These are phyloP conservation scores for Neurospora sp. DNA, from an alignment of 495 filamentous ascomycete species.

Conservation along the genomic window DNA sequence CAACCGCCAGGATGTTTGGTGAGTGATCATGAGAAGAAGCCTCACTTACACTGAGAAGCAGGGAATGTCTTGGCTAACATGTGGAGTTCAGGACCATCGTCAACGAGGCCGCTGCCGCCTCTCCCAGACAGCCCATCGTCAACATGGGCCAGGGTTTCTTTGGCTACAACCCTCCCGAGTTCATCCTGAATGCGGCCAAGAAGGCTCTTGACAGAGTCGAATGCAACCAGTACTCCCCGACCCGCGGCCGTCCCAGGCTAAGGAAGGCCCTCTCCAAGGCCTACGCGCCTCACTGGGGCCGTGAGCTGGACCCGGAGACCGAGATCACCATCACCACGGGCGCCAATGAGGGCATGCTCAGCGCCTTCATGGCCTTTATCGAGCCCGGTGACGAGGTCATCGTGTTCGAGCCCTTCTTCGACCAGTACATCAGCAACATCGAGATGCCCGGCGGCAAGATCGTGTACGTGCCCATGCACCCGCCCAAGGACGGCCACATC, in stretches of 20 bases:
- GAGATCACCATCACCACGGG: conserved; percentile 94
- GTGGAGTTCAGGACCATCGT: conserved; percentile 64
- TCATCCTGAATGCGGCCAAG: conserved; percentile 87
- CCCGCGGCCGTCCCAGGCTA: conserved; percentile 79
- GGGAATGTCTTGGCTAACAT: neutral
- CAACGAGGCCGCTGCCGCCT: conserved; percentile 79
- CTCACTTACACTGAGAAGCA: neutral
- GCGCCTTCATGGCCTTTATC: conserved; percentile 95
- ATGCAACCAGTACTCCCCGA: conserved; percentile 97
- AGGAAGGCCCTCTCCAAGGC: conserved; percentile 85
- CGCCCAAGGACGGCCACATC: conserved; percentile 71
- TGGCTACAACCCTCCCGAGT: conserved; percentile 91
- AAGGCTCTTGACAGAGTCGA: conserved; percentile 83
- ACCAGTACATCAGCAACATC: conserved; percentile 97
- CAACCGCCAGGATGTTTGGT: conserved; percentile 92
- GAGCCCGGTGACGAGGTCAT: conserved; percentile 94
- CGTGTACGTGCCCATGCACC: conserved; percentile 86
- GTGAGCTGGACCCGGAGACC: conserved; percentile 70
- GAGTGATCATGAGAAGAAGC: conserved; percentile 9
- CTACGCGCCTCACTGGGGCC: conserved; percentile 77
- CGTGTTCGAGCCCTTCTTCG: conserved; percentile 96
- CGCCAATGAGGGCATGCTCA: conserved; percentile 93
- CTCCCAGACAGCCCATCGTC: conserved; percentile 80
- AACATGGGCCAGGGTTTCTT: conserved; percentile 98
- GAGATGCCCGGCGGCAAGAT: conserved; percentile 94